Percentiles rank a stretch among this genome's conserved stretches.
Evolutionary conservation across 352 stramenopile species (phyloP).

Genomic region (Globisporangium heterothallicum): DNA sequence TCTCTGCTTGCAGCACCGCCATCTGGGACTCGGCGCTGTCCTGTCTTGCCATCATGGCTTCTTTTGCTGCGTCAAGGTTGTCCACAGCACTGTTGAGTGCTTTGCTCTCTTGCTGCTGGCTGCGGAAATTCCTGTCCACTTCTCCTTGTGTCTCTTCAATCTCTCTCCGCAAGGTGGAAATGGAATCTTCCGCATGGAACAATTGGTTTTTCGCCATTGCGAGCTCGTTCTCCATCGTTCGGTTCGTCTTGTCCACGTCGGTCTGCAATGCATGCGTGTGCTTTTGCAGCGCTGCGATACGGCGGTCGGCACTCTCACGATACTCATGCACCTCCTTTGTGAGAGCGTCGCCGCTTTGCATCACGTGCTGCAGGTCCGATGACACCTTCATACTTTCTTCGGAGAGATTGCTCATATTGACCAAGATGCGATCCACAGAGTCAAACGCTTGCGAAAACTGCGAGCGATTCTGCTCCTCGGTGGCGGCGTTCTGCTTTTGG

Average conservation of each 20-base stretch:
- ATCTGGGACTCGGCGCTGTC: constrained; percentile 57
- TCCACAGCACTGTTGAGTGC: constrained; percentile 32
- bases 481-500: constrained; percentile 47
- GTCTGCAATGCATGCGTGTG: constrained; percentile 30
- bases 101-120: constrained; percentile 54
- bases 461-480: constrained; percentile 50
- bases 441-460: constrained; percentile 66
- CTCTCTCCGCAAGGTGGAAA: constrained; percentile 46
- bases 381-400: constrained; percentile 69
- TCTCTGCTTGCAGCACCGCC: constrained; percentile 64
- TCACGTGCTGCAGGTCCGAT: constrained; percentile 57
- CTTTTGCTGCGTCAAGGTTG: constrained; percentile 34
- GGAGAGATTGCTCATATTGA: constrained; percentile 61
- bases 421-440: constrained; percentile 54
- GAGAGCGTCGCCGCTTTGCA: constrained; percentile 41
- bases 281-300: constrained; percentile 32
- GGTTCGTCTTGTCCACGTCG: constrained; percentile 44
- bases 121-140: constrained; percentile 47
- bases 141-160: constrained; percentile 57
- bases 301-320: constrained; percentile 31
- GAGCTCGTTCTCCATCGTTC: constrained; percentile 60
- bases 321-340: constrained; percentile 45
- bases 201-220: constrained; percentile 64
- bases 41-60: constrained; percentile 48
- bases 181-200: constrained; percentile 68